Percentiles rank a stretch among this genome's conserved stretches.
phyloP scores from a whole-genome alignment of 169 alveolate species.

The Eimeria acervulina region DNA sequence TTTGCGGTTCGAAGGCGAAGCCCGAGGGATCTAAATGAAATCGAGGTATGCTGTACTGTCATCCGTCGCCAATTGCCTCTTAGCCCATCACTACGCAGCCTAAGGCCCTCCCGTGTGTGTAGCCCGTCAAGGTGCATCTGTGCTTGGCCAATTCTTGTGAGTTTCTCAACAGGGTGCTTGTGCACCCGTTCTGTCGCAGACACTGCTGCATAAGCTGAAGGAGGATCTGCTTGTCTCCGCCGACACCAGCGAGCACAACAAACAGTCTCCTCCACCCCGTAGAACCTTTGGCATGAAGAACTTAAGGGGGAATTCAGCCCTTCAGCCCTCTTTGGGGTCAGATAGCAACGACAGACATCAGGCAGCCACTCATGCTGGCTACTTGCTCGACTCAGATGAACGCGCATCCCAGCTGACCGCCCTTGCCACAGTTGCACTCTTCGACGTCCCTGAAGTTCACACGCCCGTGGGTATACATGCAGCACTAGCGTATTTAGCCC shows the following conservation, averaged over 20 bases:
- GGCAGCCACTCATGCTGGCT: slow-evolving; percentile 8
- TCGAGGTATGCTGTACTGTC: neutral
- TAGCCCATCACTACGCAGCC: slow-evolving; percentile 1
- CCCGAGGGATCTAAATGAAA: slow-evolving; percentile 1
- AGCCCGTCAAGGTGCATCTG: neutral
- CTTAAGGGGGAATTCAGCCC: neutral
- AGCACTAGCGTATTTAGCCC: neutral
- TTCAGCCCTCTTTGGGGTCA: neutral
- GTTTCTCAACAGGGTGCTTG: neutral
- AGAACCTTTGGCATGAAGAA: neutral
- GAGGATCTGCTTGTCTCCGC: slow-evolving; percentile 18
- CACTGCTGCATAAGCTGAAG: slow-evolving; percentile 61
- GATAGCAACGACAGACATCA: neutral
- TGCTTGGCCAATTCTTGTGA: neutral
- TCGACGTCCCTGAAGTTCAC: slow-evolving; percentile 28
- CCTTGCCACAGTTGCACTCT: slow-evolving; percentile 76
- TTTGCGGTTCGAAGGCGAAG: slow-evolving; percentile 21
- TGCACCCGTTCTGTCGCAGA: neutral
- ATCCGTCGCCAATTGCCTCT: neutral
- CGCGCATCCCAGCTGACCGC: slow-evolving; percentile 52
- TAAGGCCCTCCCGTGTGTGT: neutral
- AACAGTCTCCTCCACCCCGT: neutral
- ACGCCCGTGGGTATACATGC: neutral
- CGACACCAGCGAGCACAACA: neutral
- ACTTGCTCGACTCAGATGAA: slow-evolving; percentile 56